Conservation (phyloP, 805 yeast genomes). For the Pichia eremophila region DNA sequence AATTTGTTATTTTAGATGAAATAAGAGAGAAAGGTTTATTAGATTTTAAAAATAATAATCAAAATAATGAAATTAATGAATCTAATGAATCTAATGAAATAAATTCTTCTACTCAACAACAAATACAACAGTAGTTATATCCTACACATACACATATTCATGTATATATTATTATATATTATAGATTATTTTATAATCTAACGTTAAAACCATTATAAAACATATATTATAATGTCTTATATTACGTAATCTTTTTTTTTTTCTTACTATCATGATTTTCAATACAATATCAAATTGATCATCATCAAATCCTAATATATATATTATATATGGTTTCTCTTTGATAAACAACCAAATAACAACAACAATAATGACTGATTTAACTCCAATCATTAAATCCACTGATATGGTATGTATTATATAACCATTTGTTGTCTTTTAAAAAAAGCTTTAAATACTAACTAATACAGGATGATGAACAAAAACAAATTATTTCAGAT, state of each 20-base stretch:
- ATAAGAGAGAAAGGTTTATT: conserved; percentile 31
- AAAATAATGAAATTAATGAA: neutral
- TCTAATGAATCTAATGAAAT: neutral
- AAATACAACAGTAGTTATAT: neutral
- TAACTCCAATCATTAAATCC: neutral
- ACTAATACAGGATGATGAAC: conserved; percentile 44
- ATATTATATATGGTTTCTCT: too few species aligned
- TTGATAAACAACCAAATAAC: too few species aligned
- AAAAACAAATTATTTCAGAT: conserved; percentile 33
- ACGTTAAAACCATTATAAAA: too few species aligned
- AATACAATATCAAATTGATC: neutral
- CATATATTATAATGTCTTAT: too few species aligned
- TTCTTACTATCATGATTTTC: too few species aligned
- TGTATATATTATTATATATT: too few species aligned
- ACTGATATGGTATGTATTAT: conserved; percentile 3
- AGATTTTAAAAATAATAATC: conserved; percentile 12
- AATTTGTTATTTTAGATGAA: conserved; percentile 55
- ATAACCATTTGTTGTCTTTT: too few species aligned
- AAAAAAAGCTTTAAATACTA: too few species aligned
- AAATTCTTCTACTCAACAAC: neutral
- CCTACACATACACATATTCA: too few species aligned
- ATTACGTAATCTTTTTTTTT: too few species aligned
- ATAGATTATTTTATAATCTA: too few species aligned
- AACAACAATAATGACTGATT: neutral
- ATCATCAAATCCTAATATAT: too few species aligned